Percentiles rank a stretch among this genome's conserved stretches.
These are phyloP conservation scores for Pyrus hybrid DNA, from an alignment of 331 rosid species.

Conservation along the genomic window DNA sequence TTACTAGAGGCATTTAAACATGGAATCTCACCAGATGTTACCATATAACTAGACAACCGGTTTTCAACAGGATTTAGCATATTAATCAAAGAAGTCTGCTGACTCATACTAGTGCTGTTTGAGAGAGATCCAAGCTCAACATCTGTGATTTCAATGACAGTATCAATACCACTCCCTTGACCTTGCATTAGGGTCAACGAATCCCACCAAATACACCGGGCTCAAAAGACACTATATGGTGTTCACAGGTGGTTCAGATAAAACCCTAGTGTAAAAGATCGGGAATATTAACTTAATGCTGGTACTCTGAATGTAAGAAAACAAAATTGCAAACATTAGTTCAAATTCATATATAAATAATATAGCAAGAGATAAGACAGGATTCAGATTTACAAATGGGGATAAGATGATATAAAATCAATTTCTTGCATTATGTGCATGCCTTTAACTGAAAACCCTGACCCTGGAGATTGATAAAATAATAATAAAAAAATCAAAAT, in stretches of 20 bases:
- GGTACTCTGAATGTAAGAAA: constrained; percentile 1
- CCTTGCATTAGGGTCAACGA: constrained; percentile 65
- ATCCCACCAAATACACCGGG: constrained; percentile 3
- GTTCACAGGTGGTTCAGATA: constrained; percentile 16
- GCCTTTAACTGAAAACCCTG: background rate
- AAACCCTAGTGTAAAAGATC: constrained; percentile 12
- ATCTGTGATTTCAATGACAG: constrained; percentile 41
- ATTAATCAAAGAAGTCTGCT: constrained; percentile 40
- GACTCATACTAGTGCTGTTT: constrained; percentile 45
- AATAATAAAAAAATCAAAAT: background rate
- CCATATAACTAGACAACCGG: constrained; percentile 47
- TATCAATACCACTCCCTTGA: constrained; percentile 44
- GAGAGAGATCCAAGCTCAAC: constrained; percentile 51
- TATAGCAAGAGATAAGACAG: background rate
- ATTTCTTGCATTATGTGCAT: background rate
- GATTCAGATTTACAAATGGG: background rate
- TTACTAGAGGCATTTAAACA: constrained; percentile 35
- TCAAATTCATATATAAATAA: background rate
- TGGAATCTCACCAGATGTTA: constrained; percentile 43
- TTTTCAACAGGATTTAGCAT: constrained; percentile 44
- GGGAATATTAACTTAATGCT: constrained; percentile 10
- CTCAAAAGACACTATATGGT: background rate
- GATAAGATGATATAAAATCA: background rate
- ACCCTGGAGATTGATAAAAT: background rate
- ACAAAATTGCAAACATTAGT: background rate